phyloP scores from a whole-genome alignment of 2,329 filamentous ascomycete species.

The Penicillium psychrosexuale region DNA sequence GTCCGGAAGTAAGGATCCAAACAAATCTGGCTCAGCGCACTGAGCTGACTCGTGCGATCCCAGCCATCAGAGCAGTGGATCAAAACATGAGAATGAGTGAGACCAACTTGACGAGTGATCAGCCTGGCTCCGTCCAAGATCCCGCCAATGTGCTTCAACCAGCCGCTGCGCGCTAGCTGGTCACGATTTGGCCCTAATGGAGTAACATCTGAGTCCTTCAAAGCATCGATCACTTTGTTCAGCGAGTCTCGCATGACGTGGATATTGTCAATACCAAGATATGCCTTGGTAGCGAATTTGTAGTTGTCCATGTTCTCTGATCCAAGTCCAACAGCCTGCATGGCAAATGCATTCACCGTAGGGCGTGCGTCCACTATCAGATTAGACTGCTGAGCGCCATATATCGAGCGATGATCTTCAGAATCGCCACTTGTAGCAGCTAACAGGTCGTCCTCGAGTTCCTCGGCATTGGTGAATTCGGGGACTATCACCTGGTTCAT shows the following conservation, averaged over 20 bases:
- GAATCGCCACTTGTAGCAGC: conserved; percentile 54
- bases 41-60: conserved; percentile 95
- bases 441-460: conserved; percentile 66
- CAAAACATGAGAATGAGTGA: conserved; percentile 89
- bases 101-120: conserved; percentile 82
- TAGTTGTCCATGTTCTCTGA: conserved; percentile 99
- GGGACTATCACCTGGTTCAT: conserved; percentile 42
- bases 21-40: conserved; percentile 86
- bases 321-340: conserved; percentile 87
- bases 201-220: conserved; percentile 90
- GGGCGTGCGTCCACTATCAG: conserved; percentile 94
- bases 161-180: conserved; percentile 75
- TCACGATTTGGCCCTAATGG: conserved; percentile 79
- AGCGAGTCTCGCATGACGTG: conserved; percentile 95
- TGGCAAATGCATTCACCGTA: conserved; percentile 88
- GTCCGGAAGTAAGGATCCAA: conserved; percentile 95
- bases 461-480: conserved; percentile 61
- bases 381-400: conserved; percentile 89
- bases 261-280: conserved; percentile 95
- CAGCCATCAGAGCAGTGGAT: conserved; percentile 98
- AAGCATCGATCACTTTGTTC: conserved; percentile 77
- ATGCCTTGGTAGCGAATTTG: conserved; percentile 84
- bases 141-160: conserved; percentile 83
- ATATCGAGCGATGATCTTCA: conserved; percentile 65
- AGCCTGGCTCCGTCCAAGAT: conserved; percentile 80